Conservation (phyloP, 208 protist species). For the Leishmania major region DNA sequence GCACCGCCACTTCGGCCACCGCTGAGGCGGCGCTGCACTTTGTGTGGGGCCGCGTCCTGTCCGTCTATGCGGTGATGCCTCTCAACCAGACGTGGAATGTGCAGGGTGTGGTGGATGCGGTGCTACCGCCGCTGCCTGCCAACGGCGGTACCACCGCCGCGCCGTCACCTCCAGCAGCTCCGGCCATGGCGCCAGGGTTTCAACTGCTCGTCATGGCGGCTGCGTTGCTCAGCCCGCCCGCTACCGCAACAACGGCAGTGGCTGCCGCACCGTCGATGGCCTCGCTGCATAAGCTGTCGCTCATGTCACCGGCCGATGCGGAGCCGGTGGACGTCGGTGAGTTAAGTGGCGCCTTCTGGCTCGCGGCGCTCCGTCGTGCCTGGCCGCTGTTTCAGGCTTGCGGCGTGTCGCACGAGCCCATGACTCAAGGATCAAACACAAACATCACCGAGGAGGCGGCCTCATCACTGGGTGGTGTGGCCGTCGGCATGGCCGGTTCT, state of each 20-base stretch:
- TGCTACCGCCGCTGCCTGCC: slow-evolving; percentile 30
- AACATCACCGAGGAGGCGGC: background rate
- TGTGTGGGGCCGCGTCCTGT: slow-evolving; percentile 54
- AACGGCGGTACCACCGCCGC: too few relatives aligned
- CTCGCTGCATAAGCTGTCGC: background rate
- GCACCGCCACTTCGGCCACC: background rate
- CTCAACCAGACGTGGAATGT: slow-evolving; percentile 76
- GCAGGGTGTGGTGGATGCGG: slow-evolving; percentile 56
- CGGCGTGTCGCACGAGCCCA: background rate
- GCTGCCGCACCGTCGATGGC: background rate
- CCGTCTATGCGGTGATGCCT: slow-evolving; percentile 60
- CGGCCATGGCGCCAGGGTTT: slow-evolving; percentile 11
- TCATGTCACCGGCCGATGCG: background rate
- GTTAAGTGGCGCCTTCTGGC: slow-evolving; percentile 5
- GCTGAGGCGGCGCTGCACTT: slow-evolving; percentile 24
- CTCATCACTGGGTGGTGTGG: too few relatives aligned
- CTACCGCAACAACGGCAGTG: background rate
- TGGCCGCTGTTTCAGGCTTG: slow-evolving; percentile 21
- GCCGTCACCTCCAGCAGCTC: background rate
- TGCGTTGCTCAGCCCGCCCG: slow-evolving; percentile 56
- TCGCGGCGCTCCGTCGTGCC: background rate
- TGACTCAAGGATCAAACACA: background rate
- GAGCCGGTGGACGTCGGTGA: background rate
- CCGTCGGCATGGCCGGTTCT: background rate
- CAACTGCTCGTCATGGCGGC: slow-evolving; percentile 51